phyloP scores from a whole-genome alignment of 2,329 filamentous ascomycete species.

The Hirsutella rhossiliensis region DNA sequence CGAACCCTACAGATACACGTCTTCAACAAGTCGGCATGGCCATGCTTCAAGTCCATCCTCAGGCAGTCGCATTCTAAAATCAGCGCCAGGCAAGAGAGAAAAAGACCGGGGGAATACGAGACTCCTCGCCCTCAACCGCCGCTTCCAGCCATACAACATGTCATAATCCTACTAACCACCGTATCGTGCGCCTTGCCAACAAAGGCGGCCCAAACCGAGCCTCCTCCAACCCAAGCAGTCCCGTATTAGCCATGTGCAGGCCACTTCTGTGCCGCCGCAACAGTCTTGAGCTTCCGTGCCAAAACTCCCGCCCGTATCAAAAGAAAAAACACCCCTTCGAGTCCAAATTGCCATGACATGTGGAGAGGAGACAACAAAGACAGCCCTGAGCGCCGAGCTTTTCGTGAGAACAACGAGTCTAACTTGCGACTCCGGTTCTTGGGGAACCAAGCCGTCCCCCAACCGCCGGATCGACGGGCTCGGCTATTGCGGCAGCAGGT shows the following conservation, averaged over 20 bases:
- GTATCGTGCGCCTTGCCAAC: background rate
- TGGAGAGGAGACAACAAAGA: background rate
- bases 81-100: too few relatives aligned
- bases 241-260: background rate
- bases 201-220: background rate
- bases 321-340: background rate
- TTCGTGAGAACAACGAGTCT: constrained; percentile 5
- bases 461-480: background rate
- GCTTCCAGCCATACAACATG: background rate
- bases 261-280: background rate
- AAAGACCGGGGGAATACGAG: too few relatives aligned
- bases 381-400: constrained; percentile 2
- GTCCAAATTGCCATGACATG: background rate
- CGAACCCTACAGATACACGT: too few relatives aligned
- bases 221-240: background rate
- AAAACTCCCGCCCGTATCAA: background rate
- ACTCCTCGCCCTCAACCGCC: too few relatives aligned
- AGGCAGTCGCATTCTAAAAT: too few relatives aligned
- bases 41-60: too few relatives aligned
- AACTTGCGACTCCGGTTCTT: background rate
- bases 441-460: constrained; percentile 2
- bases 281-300: background rate
- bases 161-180: background rate
- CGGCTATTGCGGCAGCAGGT: constrained; percentile 52
- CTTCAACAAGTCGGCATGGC: too few relatives aligned